Evolutionary conservation across 1,284 basidiomycete species (phyloP).

Genomic region (Tremellales sp.): DNA sequence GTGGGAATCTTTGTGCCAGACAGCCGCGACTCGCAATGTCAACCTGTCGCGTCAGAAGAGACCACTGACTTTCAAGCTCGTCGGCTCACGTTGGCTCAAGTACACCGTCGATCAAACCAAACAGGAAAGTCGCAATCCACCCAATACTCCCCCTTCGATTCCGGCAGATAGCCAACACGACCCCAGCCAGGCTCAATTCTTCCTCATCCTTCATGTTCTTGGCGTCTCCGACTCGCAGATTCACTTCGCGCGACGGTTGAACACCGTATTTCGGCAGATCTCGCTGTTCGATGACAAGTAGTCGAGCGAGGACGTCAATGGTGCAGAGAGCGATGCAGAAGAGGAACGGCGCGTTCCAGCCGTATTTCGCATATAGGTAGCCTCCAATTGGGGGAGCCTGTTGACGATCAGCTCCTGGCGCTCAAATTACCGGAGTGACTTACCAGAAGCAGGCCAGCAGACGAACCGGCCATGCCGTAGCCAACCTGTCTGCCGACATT

Average conservation of each 20-base stretch:
- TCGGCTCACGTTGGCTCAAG: slow-evolving; percentile 34
- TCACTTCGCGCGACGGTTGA: not conserved
- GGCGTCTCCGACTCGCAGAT: not conserved
- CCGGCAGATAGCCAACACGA: slow-evolving; percentile 53
- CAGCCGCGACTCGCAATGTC: slow-evolving; percentile 59
- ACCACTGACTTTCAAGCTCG: not conserved
- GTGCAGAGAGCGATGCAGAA: slow-evolving; percentile 48
- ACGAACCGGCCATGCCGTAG: slow-evolving; percentile 64
- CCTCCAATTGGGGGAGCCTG: slow-evolving; percentile 63
- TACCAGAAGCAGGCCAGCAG: slow-evolving; percentile 53
- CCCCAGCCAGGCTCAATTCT: slow-evolving; percentile 43
- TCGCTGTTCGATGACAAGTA: slow-evolving; percentile 52
- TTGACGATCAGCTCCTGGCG: not conserved
- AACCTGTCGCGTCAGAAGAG: slow-evolving; percentile 50
- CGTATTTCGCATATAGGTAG: slow-evolving; percentile 54
- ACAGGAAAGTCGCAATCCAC: slow-evolving; percentile 56
- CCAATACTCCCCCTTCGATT: slow-evolving; percentile 59
- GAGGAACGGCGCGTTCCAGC: not conserved
- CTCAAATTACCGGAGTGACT: slow-evolving; percentile 50
- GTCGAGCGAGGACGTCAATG: slow-evolving; percentile 58
- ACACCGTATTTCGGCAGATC: slow-evolving; percentile 30
- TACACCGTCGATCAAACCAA: slow-evolving; percentile 52
- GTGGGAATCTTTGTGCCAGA: slow-evolving; percentile 60
- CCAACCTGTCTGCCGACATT: slow-evolving; percentile 66
- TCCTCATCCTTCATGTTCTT: slow-evolving; percentile 10